Evolutionary conservation across 2,329 filamentous ascomycete species (phyloP).

Genomic region (Canariomyces notabilis): DNA sequence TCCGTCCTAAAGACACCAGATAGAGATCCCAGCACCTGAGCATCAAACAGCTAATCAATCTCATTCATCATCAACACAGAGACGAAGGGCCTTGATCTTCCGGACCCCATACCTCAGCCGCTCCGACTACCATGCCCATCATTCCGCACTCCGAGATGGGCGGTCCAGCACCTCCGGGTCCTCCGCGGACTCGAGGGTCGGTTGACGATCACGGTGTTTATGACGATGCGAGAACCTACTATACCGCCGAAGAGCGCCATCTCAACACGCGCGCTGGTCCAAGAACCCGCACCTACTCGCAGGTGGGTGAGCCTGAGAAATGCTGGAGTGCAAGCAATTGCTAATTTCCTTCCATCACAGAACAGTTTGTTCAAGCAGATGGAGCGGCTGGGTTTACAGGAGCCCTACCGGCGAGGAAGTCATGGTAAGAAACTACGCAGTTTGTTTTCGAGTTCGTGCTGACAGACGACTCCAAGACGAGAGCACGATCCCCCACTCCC

Average conservation of each 20-base stretch:
- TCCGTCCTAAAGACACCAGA: too few relatives aligned
- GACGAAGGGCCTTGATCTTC: background rate
- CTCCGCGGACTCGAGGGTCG: slow-evolving; percentile 30
- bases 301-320: slow-evolving; percentile 34
- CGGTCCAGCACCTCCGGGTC: slow-evolving; percentile 9
- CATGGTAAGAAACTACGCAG: slow-evolving; percentile 42
- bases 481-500: slow-evolving; percentile 55
- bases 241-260: slow-evolving; percentile 51
- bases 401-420: slow-evolving; percentile 54
- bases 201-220: slow-evolving; percentile 46
- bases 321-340: slow-evolving; percentile 2
- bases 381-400: slow-evolving; percentile 46
- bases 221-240: slow-evolving; percentile 56
- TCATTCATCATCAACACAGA: background rate
- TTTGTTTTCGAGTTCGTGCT: background rate
- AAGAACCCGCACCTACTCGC: slow-evolving; percentile 53
- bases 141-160: slow-evolving; percentile 12
- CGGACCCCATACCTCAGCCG: background rate
- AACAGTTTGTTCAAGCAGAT: slow-evolving; percentile 51
- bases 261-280: slow-evolving; percentile 41
- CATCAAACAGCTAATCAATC: background rate
- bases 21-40: background rate
- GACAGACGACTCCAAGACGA: slow-evolving; percentile 57
- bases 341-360: slow-evolving; percentile 34
- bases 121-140: slow-evolving; percentile 10